A percentile compares a stretch with the other conserved stretches of the same genome.
Evolutionary conservation across 176 grass and related monocot genomes (phyloP).

Genomic region (Cymbopogon citratus): DNA sequence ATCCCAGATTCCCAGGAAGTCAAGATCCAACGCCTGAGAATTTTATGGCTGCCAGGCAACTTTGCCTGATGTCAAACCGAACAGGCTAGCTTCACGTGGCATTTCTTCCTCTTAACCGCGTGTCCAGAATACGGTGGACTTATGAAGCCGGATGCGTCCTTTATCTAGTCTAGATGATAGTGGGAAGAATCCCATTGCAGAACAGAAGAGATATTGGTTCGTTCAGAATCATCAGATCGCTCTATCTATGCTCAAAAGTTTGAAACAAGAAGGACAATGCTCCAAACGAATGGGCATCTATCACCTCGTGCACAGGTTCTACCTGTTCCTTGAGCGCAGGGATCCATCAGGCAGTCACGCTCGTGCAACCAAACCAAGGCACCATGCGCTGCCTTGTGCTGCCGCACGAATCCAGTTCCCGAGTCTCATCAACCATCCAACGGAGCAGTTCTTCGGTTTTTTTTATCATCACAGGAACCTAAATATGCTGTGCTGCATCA

Average conservation of each 20-base stretch:
- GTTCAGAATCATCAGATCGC: background rate
- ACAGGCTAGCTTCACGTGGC: background rate
- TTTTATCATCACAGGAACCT: constrained; percentile 15
- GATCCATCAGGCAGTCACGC: background rate
- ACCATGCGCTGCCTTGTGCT: background rate
- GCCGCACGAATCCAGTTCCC: constrained; percentile 34
- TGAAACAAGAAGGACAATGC: background rate
- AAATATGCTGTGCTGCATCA: constrained; percentile 27
- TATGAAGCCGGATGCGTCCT: background rate
- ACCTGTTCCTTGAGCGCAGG: constrained; percentile 13
- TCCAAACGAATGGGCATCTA: background rate
- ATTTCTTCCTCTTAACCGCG: background rate
- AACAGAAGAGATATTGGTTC: background rate
- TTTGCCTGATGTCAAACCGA: background rate
- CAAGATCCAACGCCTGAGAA: background rate
- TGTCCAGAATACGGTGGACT: background rate
- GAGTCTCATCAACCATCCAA: constrained; percentile 2
- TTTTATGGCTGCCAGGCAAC: background rate
- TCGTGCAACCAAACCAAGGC: background rate
- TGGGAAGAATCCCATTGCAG: background rate
- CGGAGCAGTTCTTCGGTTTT: background rate
- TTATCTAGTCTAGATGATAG: background rate
- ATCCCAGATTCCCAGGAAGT: background rate
- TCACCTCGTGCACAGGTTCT: background rate
- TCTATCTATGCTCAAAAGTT: background rate